Base-by-base conservation (phyloP, 2,329 filamentous ascomycete genomes). In the Fusarium cicatricum region DNA sequence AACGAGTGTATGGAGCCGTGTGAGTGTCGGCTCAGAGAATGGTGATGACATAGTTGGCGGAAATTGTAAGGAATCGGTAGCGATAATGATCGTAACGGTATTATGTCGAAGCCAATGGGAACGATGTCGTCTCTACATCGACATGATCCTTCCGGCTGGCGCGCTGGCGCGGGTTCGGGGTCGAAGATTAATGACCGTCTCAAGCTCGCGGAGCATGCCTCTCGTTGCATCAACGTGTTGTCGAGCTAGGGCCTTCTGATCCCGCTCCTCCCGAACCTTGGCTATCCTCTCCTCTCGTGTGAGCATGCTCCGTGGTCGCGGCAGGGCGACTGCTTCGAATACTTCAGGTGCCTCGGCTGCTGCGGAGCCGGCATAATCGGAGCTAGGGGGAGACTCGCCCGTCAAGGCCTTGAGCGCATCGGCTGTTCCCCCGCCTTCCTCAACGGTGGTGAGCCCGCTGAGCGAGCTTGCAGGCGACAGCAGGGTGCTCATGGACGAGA, bases 151-250 rank as follows among this genome's bases (percentile, higher is more conserved):
- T 41, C 70, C 71, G 16, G 70, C 57, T 2, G 73, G 73, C 11
- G 72, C 70, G 55, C 78, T 78, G 29, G 71, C 65, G 37, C 77
- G 74, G 44, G 63, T 74, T 60, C 70, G 72, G 7, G 80, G 80
- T 21, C 80, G 74, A 29, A 80, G 75, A 70, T 80, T 85, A 72
- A 98, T 96, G 56, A 99, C 86, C 62, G 91, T 94, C 78, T 97
- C 92, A 54, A 99, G 81, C 76, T 99, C 95, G 60, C 90, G 88
- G 60, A 99, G 83, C 91, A 99, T 97, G 66, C 90, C 91, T 37
- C 88, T 90, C 60, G 87, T 96, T 11, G 91, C 90, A 59, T 97
- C 92, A 38, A 86, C 80, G 70, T 90, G 89, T 66, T 93, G 90
- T 50, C 87, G 85, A 34, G 87, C 79, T 34, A 86, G 81, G 16